phyloP scores from a whole-genome alignment of 352 stramenopile genomes.

The Pythium scleroteichum region DNA sequence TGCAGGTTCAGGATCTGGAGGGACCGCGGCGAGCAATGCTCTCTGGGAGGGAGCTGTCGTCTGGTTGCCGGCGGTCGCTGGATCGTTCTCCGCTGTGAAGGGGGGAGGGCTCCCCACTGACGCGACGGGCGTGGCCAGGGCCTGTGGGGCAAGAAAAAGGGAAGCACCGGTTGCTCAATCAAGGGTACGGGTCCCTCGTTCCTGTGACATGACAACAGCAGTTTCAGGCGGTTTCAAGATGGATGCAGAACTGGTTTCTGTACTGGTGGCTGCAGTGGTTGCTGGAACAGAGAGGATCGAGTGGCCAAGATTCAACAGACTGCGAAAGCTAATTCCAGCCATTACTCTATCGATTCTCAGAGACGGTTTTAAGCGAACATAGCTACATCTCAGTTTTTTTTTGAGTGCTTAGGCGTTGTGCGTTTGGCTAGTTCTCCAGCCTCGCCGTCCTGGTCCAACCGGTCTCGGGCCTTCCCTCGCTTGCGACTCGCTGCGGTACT shows the following conservation, averaged over 20 bases:
- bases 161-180: conserved; percentile 11
- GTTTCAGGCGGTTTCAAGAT: too few species aligned
- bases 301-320: conserved; percentile 14
- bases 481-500: too few species aligned
- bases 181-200: neutral
- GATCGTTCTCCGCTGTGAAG: conserved; percentile 12
- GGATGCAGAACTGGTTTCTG: neutral
- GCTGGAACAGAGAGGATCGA: conserved; percentile 1
- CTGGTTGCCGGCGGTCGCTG: conserved; percentile 7
- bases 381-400: conserved; percentile 1
- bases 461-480: too few species aligned
- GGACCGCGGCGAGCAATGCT: conserved; percentile 4
- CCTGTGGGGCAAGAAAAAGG: neutral
- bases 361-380: conserved; percentile 9
- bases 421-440: too few species aligned
- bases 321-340: conserved; percentile 2
- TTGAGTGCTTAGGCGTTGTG: too few species aligned
- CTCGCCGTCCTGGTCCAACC: too few species aligned
- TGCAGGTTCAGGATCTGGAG: conserved; percentile 20
- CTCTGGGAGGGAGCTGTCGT: neutral
- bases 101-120: neutral
- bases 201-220: conserved; percentile 4
- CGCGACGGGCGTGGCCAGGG: conserved; percentile 1
- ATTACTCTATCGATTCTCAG: neutral
- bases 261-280: neutral